These are phyloP conservation scores for Naumovozyma castellii DNA, from an alignment of 805 yeast genomes.

Conservation along the genomic window DNA sequence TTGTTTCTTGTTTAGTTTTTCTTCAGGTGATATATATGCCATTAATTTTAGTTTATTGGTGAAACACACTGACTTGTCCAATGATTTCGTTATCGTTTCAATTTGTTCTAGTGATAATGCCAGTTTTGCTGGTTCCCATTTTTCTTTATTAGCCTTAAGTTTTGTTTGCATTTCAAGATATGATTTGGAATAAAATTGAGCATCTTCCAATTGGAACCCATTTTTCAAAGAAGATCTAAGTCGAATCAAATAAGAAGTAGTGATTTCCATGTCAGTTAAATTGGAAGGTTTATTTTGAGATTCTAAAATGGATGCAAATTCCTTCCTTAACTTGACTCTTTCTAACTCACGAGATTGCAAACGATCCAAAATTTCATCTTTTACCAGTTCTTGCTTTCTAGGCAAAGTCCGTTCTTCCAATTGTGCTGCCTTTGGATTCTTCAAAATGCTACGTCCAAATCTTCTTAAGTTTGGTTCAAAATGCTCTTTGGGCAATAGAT, in stretches of 20 bases:
- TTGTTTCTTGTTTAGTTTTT: conserved; percentile 19
- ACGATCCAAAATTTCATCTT: conserved; percentile 40
- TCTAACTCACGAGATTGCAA: conserved; percentile 34
- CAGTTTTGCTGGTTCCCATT: conserved; percentile 26
- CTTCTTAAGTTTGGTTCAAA: conserved; percentile 83
- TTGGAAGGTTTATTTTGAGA: conserved; percentile 10
- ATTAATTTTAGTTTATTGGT: conserved; percentile 20
- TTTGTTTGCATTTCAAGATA: conserved; percentile 38
- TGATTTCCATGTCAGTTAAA: conserved; percentile 28
- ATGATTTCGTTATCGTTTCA: conserved; percentile 5
- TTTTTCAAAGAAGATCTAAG: conserved; percentile 47
- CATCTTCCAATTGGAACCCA: conserved; percentile 49
- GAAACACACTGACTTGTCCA: conserved; percentile 20
- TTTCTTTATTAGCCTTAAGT: conserved; percentile 32
- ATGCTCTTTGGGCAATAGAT: conserved; percentile 75
- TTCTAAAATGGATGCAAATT: conserved; percentile 25
- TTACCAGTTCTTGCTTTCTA: conserved; percentile 55
- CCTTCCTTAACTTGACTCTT: conserved; percentile 27
- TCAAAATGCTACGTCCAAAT: conserved; percentile 63
- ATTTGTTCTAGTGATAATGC: conserved; percentile 15
- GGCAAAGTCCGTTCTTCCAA: conserved; percentile 53
- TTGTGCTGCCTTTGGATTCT: conserved; percentile 35
- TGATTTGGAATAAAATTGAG: conserved; percentile 49
- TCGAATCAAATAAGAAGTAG: conserved; percentile 44
- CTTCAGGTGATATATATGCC: conserved; percentile 24